Base-by-base conservation (phyloP, 192 early-diverging fungal genomes). In the Backusella macrospora region DNA sequence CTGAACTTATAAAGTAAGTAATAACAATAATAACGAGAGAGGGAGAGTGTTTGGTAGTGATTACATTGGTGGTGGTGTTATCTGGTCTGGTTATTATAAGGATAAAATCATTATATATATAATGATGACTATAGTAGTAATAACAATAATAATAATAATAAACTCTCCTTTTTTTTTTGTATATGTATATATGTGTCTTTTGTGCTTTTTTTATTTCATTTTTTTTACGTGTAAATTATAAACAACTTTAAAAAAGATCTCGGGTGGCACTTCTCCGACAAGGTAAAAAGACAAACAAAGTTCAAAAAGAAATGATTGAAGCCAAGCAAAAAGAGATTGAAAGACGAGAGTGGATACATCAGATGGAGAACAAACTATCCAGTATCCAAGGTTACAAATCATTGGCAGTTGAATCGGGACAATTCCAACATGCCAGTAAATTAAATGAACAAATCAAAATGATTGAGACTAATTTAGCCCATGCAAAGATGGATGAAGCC, bases 371-470 rank as follows among this genome's bases (percentile, higher is more conserved):
- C 18, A 52, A 72, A 45, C 9, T 38, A 64, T 16, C 21, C 10
- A 47, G 34, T 21, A 63, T 73, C 18, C 9, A 62, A 26, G 15
- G 62, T 21, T n/a, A 64, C 15, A 73, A 65, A 73, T 13, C 29
- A 64, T 39, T 65, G 23, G 48, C 43, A 7, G 43, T 45, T 10
- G 26, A 64, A 62, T 45, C 47, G 10, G 39, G 42, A 1, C 39
- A 65, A 34, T 45, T 65, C 15, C 43, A 65, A 37, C 10, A 47
- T 4, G 62, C 70, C 9, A 38, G n/a, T 29, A 38, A 29, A 8
- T 14, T 62, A 18, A 34, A 34, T 21, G 40, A 72, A 59, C 39
- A 62, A 63, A 72, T 52, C 26, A 63, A 72, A 62, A 62, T 26
- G 15, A 62, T 47, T 21, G 63, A 44, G 65, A 64, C 45, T 15